A percentile compares a stretch with the other conserved stretches of the same genome.
These are phyloP conservation scores for Circinella umbellata DNA, from an alignment of 371 early-diverging fungal genomes.

Conservation along the genomic window DNA sequence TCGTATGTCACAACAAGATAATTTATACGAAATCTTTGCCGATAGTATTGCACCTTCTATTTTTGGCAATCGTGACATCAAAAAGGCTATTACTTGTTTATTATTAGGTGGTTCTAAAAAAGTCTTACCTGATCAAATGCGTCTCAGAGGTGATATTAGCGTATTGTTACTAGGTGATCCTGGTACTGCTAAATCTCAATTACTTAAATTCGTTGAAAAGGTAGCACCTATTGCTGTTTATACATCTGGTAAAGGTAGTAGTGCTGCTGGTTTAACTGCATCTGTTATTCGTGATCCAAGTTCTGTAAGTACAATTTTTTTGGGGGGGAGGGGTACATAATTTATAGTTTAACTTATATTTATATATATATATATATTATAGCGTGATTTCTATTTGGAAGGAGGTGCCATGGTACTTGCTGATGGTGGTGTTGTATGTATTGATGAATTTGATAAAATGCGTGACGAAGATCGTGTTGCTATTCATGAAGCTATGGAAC, in stretches of 20 bases:
- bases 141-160: constrained; percentile 98
- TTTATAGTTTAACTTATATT: not conserved
- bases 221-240: constrained; percentile 97
- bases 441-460: constrained; percentile 99
- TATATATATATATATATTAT: constrained; percentile 1
- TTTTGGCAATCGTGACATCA: constrained; percentile 96
- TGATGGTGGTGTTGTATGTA: constrained; percentile 99
- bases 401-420: constrained; percentile 99
- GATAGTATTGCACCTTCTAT: constrained; percentile 97
- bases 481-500: constrained; percentile 99
- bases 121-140: constrained; percentile 95
- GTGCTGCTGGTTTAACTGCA: constrained; percentile 99
- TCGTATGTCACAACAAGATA: constrained; percentile 84
- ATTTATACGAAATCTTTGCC: constrained; percentile 89
- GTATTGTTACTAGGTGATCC: constrained; percentile 99
- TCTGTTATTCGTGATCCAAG: constrained; percentile 92
- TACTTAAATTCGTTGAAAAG: constrained; percentile 99
- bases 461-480: constrained; percentile 99
- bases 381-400: constrained; percentile 98
- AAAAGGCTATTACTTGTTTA: constrained; percentile 97
- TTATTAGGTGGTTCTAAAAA: constrained; percentile 99
- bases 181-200: constrained; percentile 99
- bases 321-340: not conserved
- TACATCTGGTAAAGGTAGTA: constrained; percentile 98
- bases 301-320: constrained; percentile 57